Base-by-base conservation (phyloP, 1,139 yeast genomes). In the Lodderomyces orthopsilosis region DNA sequence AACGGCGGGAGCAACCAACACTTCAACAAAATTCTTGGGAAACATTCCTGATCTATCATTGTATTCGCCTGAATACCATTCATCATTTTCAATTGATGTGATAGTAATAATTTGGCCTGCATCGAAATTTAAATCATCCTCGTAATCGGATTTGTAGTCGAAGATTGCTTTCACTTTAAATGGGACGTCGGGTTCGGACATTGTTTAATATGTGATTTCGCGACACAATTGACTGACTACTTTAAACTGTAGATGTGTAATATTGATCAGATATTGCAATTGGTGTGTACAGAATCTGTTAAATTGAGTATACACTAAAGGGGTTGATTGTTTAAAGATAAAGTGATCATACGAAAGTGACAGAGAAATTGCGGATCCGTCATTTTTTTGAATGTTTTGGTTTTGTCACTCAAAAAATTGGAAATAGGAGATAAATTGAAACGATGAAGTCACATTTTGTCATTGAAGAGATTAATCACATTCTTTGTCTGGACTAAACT, bases 1-100 rank as follows among this genome's bases (percentile, higher is more conserved):
- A 18, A 47, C 43, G 17, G 42, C 44, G 19, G 55, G 56, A 15
- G 45, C 37, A 34, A 43, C 45, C 6, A 67, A 45, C 10, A 52
- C 36, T 47, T 80, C 81, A 4, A 93, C 98, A 67, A 88, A 93
- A 59, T 81, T 83, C 61, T 79, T 81, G 6, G 98, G 98, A 55
- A 93, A 93, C 70, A 91, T 84, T 7, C 98, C 98, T 30, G 75
- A 62, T 44, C 68, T 63, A 9, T 76, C 81, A 15, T 66, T 67
- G 53, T 75, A 83, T 12, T 73, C 68, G 2, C 98, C 98, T 35
- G 77, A 70, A 57, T 78, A 85, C 98, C 98, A 93, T 51, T 91
- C 96, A 21, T 51, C 54, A 43, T 50, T 48, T 55, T 90, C 96
- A 46, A 88, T 71, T 23, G 77, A 79, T 2, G 83, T 79, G 17